Evolutionary conservation across 306 rosid species (phyloP).

Genomic region (Adenanthera pavonina): DNA sequence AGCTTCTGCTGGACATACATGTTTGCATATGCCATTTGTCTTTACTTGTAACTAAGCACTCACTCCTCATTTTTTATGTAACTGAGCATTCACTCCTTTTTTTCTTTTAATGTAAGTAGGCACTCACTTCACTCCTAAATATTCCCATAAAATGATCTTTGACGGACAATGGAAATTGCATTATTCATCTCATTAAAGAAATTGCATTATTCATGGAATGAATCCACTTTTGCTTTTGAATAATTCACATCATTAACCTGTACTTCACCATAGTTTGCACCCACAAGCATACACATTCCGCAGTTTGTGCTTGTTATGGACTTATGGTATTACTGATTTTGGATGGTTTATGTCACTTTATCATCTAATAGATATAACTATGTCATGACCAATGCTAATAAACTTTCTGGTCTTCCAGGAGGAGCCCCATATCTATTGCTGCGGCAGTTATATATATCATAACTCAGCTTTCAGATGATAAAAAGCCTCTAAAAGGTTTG

Average conservation of each 20-base stretch:
- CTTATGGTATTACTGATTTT: not conserved
- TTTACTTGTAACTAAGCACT: not conserved
- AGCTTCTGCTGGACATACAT: not conserved
- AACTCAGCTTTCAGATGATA: conserved; percentile 92
- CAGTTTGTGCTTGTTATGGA: not conserved
- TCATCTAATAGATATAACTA: conserved; percentile 5
- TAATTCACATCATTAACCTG: not conserved
- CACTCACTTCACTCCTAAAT: not conserved
- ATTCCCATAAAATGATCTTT: not conserved
- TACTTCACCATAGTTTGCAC: not conserved
- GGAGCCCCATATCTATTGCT: conserved; percentile 99
- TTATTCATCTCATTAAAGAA: not conserved
- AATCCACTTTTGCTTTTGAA: not conserved
- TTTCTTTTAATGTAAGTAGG: not conserved
- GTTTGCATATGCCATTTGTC: not conserved
- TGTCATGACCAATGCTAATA: conserved; percentile 21
- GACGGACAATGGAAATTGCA: not conserved
- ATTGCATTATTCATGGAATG: not conserved
- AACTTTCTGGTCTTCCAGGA: conserved; percentile 59
- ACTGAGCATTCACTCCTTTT: not conserved
- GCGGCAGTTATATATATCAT: conserved; percentile 97
- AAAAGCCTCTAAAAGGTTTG: conserved; percentile 91
- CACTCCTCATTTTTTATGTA: not conserved
- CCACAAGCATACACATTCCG: not conserved
- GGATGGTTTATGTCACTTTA: not conserved